These are phyloP conservation scores for Marasmius sp. DNA, from an alignment of 1,284 basidiomycete species.

Conservation along the genomic window DNA sequence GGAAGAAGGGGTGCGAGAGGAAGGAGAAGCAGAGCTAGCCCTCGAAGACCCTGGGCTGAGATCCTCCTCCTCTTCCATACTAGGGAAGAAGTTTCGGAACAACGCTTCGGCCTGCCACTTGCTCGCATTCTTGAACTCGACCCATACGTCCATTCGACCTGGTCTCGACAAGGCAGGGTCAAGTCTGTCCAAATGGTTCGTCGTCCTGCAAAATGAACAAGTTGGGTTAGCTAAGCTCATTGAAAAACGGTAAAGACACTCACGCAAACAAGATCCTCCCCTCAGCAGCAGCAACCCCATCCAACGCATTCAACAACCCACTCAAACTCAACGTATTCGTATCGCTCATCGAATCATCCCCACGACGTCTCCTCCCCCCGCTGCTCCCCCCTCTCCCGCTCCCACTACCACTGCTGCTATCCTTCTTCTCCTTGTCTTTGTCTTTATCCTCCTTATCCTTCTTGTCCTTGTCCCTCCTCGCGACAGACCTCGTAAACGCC, in stretches of 20 bases:
- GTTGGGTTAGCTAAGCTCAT: neutral
- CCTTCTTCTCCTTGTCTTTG: constrained; percentile 32
- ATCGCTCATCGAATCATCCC: constrained; percentile 67
- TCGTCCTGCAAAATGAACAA: constrained; percentile 65
- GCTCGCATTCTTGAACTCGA: constrained; percentile 83
- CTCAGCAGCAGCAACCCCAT: constrained; percentile 84
- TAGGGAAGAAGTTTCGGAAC: constrained; percentile 86
- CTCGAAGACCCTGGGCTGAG: constrained; percentile 2
- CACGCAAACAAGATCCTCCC: constrained; percentile 82
- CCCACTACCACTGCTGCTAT: neutral
- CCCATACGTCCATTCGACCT: constrained; percentile 89
- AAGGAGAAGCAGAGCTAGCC: constrained; percentile 18
- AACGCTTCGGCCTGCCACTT: constrained; percentile 80
- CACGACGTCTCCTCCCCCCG: constrained; percentile 37
- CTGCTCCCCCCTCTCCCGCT: constrained; percentile 23
- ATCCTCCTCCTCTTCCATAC: constrained; percentile 46
- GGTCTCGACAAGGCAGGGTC: constrained; percentile 82
- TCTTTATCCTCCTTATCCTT: constrained; percentile 39
- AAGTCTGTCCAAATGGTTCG: constrained; percentile 81
- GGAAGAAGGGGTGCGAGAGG: neutral
- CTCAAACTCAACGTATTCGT: constrained; percentile 78
- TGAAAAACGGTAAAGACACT: too few relatives aligned
- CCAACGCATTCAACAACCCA: constrained; percentile 80
- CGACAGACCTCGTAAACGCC: constrained; percentile 72
- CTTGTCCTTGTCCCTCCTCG: constrained; percentile 52